phyloP scores from a whole-genome alignment of 2,329 filamentous ascomycete genomes.

The Trichothecium sympodiale region DNA sequence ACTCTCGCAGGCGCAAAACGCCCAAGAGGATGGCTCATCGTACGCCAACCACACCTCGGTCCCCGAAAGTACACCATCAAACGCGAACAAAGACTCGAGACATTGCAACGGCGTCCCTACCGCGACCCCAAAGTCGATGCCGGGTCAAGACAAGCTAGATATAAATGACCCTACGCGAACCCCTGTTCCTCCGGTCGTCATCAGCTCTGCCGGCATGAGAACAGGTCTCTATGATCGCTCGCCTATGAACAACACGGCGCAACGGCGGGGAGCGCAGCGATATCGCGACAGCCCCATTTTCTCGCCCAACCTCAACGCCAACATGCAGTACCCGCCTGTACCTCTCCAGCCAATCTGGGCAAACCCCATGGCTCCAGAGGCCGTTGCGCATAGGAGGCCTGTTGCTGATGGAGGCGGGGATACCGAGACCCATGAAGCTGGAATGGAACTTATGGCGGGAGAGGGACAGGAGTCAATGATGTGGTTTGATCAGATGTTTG shows the following conservation, averaged over 20 bases:
- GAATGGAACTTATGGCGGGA: conserved; percentile 1
- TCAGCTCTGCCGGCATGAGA: not conserved
- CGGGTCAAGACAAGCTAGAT: not conserved
- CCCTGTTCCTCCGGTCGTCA: not conserved
- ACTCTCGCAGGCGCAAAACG: conserved; percentile 7
- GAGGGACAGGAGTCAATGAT: conserved; percentile 23
- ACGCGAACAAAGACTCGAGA: too few species aligned
- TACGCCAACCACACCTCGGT: not conserved
- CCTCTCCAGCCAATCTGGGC: not conserved
- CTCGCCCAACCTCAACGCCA: too few species aligned
- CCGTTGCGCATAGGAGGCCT: conserved; percentile 1
- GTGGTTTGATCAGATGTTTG: conserved; percentile 23
- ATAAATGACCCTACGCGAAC: not conserved
- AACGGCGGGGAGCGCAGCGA: too few species aligned
- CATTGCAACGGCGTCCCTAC: too few species aligned
- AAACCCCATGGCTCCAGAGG: not conserved
- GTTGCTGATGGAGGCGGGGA: too few species aligned
- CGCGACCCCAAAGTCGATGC: too few species aligned
- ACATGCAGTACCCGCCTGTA: not conserved
- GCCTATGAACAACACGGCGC: not conserved
- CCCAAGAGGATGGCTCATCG: not conserved
- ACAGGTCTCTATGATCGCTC: not conserved
- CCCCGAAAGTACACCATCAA: not conserved
- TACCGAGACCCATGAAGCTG: too few species aligned
- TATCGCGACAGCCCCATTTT: too few species aligned